Base-by-base conservation (phyloP, 495 filamentous ascomycete genomes). In the Annulohypoxylon stygium region DNA sequence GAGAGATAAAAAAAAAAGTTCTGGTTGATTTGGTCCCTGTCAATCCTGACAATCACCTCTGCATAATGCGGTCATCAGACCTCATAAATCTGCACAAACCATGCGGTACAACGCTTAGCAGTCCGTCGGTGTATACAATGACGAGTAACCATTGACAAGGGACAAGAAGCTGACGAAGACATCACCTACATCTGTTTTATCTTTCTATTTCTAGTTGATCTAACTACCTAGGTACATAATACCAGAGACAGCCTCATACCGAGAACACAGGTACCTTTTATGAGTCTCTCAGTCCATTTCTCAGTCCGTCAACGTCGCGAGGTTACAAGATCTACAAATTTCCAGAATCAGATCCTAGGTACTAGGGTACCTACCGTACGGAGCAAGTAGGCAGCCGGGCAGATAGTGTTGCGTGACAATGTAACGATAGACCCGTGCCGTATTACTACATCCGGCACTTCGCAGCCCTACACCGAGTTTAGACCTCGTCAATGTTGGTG, bases 1-100 rank as follows among this genome's bases (percentile, higher is more conserved):
- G 20, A 9, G 14, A 47, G 4, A 47, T 30, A 47, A 4, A 50
- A 23, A 50, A 7, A 20, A 20, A 7, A 66, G 25, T 4, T 41
- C n/a, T 43, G 60, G 61, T 65, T 45, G 50, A 30, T 67, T 37
- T 18, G 53, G 65, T 69, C 70, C 70, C 61, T 73, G 70, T 73
- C 70, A 74, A 69, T 61, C 71, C 30, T 59, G 34, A 43, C 64
- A 62, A 55, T 64, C 60, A 39, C 18, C 48, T 73, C 63, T 73
- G 70, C 65, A 73, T 45, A 69, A 73, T 73, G 70, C 45, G 61
- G 53, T 73, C 70, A 73, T 69, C 70, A 61, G 70, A 73, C 70
- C 70, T 73, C 36, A 67, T 54, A 68, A 53, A 51, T 69, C 53
- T 73, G 59, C 70, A 67, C 43, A 45, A 70, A 26, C 64, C 51